Base-by-base conservation (phyloP, 2,329 filamentous ascomycete genomes). In the Penicillium sp. region DNA sequence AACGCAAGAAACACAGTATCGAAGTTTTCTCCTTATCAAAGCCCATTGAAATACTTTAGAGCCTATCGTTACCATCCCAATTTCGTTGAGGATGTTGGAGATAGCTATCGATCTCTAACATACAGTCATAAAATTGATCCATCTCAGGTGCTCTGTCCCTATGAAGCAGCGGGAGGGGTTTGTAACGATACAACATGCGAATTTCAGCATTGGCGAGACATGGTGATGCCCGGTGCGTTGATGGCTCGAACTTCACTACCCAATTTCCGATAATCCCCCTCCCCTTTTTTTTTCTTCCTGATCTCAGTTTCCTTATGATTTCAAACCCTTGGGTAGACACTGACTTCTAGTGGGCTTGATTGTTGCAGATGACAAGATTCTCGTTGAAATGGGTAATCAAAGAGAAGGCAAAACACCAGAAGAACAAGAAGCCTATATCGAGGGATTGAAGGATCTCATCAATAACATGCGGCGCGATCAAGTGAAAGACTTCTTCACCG, bases 71-170 rank as follows among this genome's bases (percentile, higher is more conserved):
- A 93, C 70, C 92, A 97, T 69, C 90, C 90, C 30, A 79, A 83
- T 52, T 97, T 86, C 74, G 77, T 80, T 62, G 73, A 87, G 50
- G 78, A 83, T 56, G 85, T 96, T 57, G 71, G 83, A 56, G 88
- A 87, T 60, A 93, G 93, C 45, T 87, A 91, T 68, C 87, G 88
- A 68, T 97, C 94, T 62, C 81, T 95, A 77, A 97, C 92, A 45
- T 97, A 93, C 76, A 97, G 90, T 76, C 90, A 96, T 74, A 87
- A 86, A 64, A 96, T 99, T 73, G 86, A 97, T 69, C 80, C 86
- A 23, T 80, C 84, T 59, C 86, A 83, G 64, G 82, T 83, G 60
- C 68, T 97, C 49, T 99, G 94, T 73, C 87, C 85, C 38, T 87
- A 84, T 65, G 90, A 96, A 72, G 76, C 89, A 61, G 79, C 81